Conservation (phyloP, 129 eudicot species). For the Flaveria brownii region DNA sequence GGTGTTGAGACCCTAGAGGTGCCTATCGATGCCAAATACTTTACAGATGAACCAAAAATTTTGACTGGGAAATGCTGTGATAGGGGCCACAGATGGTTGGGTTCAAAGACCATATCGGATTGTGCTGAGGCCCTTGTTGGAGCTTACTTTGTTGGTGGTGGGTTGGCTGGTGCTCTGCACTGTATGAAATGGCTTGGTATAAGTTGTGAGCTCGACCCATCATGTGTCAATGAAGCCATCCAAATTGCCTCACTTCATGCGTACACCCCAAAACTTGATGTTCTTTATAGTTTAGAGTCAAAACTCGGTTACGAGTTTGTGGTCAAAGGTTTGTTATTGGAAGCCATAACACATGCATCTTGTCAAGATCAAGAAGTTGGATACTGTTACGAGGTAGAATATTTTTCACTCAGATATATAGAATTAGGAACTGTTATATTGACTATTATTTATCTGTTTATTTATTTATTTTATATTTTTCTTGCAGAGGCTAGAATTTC, state of each 20-base stretch:
- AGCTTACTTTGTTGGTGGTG: slow-evolving; percentile 84
- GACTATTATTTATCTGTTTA: not conserved
- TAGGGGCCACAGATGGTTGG: slow-evolving; percentile 88
- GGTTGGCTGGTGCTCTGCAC: slow-evolving; percentile 63
- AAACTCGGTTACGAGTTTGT: slow-evolving; percentile 64
- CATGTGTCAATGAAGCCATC: slow-evolving; percentile 63
- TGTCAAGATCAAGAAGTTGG: slow-evolving; percentile 50
- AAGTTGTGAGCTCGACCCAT: slow-evolving; percentile 52
- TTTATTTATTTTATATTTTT: slow-evolving; percentile 8
- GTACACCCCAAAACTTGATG: slow-evolving; percentile 50
- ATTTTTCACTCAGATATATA: not conserved
- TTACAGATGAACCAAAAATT: slow-evolving; percentile 47
- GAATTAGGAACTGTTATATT: not conserved
- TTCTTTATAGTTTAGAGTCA: slow-evolving; percentile 51
- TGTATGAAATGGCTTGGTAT: slow-evolving; percentile 86
- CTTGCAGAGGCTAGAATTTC: slow-evolving; percentile 87
- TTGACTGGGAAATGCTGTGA: slow-evolving; percentile 73
- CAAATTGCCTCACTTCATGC: slow-evolving; percentile 52
- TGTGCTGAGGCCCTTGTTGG: slow-evolving; percentile 96
- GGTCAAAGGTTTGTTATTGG: slow-evolving; percentile 71
- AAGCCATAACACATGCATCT: slow-evolving; percentile 83
- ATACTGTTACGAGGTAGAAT: slow-evolving; percentile 67
- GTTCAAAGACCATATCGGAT: slow-evolving; percentile 81
- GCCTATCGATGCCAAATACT: slow-evolving; percentile 53
- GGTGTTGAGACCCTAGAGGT: slow-evolving; percentile 67